Base-by-base conservation (phyloP, 2,329 filamentous ascomycete genomes). In the Aspergillus calidoustus region DNA sequence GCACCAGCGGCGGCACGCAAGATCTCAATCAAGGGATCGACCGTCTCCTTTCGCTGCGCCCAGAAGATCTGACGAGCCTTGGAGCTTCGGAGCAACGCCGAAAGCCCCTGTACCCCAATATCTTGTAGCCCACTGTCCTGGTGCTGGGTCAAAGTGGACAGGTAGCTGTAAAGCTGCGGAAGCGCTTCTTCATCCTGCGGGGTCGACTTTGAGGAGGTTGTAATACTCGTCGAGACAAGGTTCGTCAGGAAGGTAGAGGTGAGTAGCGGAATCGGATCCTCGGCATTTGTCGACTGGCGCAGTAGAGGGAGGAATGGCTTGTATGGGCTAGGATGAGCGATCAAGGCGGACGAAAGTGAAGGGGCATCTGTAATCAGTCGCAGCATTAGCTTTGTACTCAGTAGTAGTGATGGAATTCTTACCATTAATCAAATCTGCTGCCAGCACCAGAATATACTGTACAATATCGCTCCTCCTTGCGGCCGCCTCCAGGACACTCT, bases 71-170 rank as follows among this genome's bases (percentile, higher is more conserved):
- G 84, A 66, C 95, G 87, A 3, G 93, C 87, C 61, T 87, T 87
- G 64, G 83, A 86, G 44, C 89, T 91, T 64, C 92, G 89, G 34
- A 99, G 83, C 34, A 99, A 83, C 22, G 91, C 85, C 41, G 95
- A 97, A 79, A 94, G 96, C 74, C 94, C 88, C 72, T 95, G 91
- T 13, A 98, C 93, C 28, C 93, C 94, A 73, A 98, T 97, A 74
- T 99, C 95, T 79, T 99, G 95, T 60, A 96, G 84, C 44, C 92
- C 92, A 59, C 91, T 90, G 78, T 99, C 95, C 60, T 91, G 86
- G 74, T 89, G 92, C 82, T 93, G 93, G 61, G 91, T 89, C 59
- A 98, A 83, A 57, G 88, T 88, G 7, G 93, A 91, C 31, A 98
- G 87, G 78, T 97, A 98, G 72, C 86, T 89, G 78, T 95, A 91